Percentiles rank a stretch among this genome's conserved stretches.
phyloP scores from a whole-genome alignment of 805 yeast species.

The Metahyphopichia silvanorum region DNA sequence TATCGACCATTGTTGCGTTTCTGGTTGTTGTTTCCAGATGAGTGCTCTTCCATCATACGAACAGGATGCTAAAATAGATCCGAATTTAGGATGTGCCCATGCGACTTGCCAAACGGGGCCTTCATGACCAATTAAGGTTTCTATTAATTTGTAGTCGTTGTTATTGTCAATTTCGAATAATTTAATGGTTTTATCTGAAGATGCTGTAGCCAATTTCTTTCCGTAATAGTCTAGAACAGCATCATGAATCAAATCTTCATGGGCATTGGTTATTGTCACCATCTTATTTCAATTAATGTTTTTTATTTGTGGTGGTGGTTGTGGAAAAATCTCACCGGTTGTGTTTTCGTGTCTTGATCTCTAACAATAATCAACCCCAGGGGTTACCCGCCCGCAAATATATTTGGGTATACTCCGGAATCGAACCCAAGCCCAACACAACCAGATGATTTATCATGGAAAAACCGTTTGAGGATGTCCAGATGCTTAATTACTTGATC shows the following conservation, averaged over 20 bases:
- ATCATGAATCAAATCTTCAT: constrained; percentile 90
- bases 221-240: constrained; percentile 98
- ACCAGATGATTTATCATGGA: constrained; percentile 13
- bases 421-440: not conserved
- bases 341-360: too few species aligned
- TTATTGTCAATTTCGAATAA: constrained; percentile 85
- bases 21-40: constrained; percentile 84
- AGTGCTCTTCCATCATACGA: constrained; percentile 93
- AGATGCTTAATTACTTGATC: constrained; percentile 12
- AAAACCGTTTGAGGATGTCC: constrained; percentile 15
- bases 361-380: too few species aligned
- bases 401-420: too few species aligned
- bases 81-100: constrained; percentile 99
- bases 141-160: constrained; percentile 74
- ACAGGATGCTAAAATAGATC: constrained; percentile 89
- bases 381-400: too few species aligned
- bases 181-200: constrained; percentile 94
- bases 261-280: constrained; percentile 90
- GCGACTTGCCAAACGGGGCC: constrained; percentile 99
- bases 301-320: too few species aligned
- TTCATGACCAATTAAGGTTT: constrained; percentile 88
- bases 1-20: constrained; percentile 80
- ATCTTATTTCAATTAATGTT: too few species aligned
- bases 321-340: too few species aligned
- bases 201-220: constrained; percentile 90